A percentile compares a stretch with the other conserved stretches of the same genome.
Evolutionary conservation across 2,329 filamentous ascomycete species (phyloP).

Genomic region (Xylariaceae sp.): DNA sequence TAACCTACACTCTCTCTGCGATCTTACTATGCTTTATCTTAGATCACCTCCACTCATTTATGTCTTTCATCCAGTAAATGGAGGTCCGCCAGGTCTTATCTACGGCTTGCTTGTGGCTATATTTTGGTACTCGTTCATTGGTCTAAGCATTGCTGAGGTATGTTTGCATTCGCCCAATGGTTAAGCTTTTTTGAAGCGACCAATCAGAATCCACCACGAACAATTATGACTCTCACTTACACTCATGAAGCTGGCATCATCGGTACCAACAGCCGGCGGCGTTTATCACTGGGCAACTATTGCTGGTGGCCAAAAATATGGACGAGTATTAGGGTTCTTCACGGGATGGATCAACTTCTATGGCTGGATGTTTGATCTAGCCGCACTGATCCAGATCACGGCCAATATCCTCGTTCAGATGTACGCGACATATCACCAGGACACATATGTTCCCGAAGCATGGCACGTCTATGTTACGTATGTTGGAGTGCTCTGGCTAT

Average conservation of each 20-base stretch:
- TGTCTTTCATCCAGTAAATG: constrained; percentile 32
- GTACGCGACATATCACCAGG: constrained; percentile 56
- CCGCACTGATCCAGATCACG: constrained; percentile 55
- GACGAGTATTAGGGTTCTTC: constrained; percentile 47
- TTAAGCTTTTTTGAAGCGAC: background rate
- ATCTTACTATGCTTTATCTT: constrained; percentile 3
- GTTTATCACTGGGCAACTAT: constrained; percentile 61
- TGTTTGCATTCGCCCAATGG: constrained; percentile 1
- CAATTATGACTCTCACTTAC: too few relatives aligned
- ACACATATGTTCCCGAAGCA: constrained; percentile 42
- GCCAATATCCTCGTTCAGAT: constrained; percentile 58
- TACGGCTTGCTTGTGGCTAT: constrained; percentile 40
- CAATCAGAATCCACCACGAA: too few relatives aligned
- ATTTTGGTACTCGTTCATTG: constrained; percentile 42
- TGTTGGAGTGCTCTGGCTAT: constrained; percentile 52
- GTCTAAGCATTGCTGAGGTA: constrained; percentile 40
- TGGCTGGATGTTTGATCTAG: constrained; percentile 60
- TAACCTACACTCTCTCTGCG: background rate
- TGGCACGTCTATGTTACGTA: constrained; percentile 61
- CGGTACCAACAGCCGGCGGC: constrained; percentile 55
- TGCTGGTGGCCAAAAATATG: constrained; percentile 51
- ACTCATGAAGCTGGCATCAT: constrained; percentile 49
- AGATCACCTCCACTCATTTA: constrained; percentile 1
- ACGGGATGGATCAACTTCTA: constrained; percentile 51
- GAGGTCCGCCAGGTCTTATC: constrained; percentile 40